Evolutionary conservation across 768 basidiomycete species (phyloP), one percentile per base, ranked within the genome.

Genomic region (Boletus reticuloceps): DNA sequence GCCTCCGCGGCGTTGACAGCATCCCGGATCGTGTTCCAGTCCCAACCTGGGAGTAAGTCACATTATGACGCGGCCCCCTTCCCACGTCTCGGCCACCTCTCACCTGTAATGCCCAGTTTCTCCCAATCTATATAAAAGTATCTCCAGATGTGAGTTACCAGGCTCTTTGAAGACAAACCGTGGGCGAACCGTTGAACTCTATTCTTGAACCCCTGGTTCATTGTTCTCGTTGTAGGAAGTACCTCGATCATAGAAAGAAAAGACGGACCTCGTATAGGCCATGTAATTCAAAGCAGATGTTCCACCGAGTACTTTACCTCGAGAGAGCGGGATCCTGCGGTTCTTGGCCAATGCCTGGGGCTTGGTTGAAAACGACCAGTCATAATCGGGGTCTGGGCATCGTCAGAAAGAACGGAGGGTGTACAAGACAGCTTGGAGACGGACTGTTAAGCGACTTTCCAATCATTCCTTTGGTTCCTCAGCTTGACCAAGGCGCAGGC

Each of bases 61-160:
- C 12, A 34, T 11, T 34, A 14, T 34, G n/a, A 37, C 13, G 25
- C 22, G 16, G 16, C 17, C 41, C 4, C n/a, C 16, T 32, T 37
- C 46, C 34, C 36, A 4, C 2, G 17, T 29, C 12, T 19, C 22
- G n/a, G n/a, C n/a, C 10, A 19, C 25, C 27, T 32, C 62, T 53
- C 42, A 63, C 62, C 53, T 50, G 47, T 41, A 11, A 64, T 29
- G 19, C 62, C 62, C 20, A 56, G 37, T 42, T 59, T 56, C 32
- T 60, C 45, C 58, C 51, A 56, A 20, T 63, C 51, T 59, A 14
- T 16, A 17, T 19, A 11, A 47, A 46, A 32, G 16, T 17, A 31
- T 5, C n/a, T 17, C 9, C n/a, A n/a, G 45, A 34, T 17, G 4
- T 47, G 34, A 42, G 22, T 25, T 12, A 51, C n/a, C 27, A 48